phyloP scores from a whole-genome alignment of 202 grass and related monocot genomes.

The Thinopyrum obtusiflorum region DNA sequence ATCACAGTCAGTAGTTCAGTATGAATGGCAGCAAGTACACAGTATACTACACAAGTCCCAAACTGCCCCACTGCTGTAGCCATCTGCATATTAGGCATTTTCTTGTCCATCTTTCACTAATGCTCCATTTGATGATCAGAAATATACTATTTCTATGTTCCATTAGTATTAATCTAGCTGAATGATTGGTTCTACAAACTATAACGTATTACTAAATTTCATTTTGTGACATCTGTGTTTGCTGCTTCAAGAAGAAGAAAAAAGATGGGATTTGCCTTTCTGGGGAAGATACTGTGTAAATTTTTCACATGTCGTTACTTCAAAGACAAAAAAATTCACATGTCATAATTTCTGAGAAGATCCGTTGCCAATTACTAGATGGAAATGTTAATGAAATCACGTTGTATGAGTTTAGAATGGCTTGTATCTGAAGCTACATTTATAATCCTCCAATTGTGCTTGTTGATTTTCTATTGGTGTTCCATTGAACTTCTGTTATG shows the following conservation, averaged over 20 bases:
- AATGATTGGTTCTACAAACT: background rate
- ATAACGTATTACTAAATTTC: background rate
- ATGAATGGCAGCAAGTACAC: background rate
- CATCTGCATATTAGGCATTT: conserved; percentile 7
- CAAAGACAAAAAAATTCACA: background rate
- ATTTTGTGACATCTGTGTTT: background rate
- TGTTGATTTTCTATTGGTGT: background rate
- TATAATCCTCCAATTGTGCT: conserved; percentile 8
- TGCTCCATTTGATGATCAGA: background rate
- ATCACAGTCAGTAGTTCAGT: background rate
- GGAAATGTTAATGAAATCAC: background rate
- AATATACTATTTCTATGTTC: background rate
- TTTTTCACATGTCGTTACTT: background rate
- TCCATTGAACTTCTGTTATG: background rate
- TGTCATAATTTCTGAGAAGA: conserved; percentile 10
- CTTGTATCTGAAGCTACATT: background rate
- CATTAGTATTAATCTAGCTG: background rate
- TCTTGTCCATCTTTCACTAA: background rate
- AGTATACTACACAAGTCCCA: background rate
- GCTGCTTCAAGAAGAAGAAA: conserved; percentile 11
- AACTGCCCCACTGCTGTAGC: background rate
- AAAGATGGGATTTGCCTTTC: background rate
- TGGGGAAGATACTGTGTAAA: background rate
- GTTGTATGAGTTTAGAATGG: background rate
- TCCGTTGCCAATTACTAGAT: background rate